These are phyloP conservation scores for Pseudocercospora eumusae DNA, from an alignment of 2,329 filamentous ascomycete genomes.

Conservation along the genomic window DNA sequence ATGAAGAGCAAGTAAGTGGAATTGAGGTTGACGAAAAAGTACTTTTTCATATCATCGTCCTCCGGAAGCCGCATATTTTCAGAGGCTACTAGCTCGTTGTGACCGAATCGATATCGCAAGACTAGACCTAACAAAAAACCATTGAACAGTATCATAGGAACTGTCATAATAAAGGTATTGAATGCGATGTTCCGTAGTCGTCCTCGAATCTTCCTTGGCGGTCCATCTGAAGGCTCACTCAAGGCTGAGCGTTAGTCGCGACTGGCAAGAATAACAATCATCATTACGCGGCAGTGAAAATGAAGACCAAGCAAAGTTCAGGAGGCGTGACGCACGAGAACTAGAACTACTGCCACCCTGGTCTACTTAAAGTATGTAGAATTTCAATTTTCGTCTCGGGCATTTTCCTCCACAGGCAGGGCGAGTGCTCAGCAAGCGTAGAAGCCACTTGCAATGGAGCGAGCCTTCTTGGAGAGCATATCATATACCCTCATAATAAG, in stretches of 20 bases:
- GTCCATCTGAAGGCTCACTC: background rate
- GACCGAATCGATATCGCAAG: background rate
- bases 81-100: background rate
- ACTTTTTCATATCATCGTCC: background rate
- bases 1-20: conserved; percentile 2
- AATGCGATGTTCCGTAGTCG: background rate
- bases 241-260: background rate
- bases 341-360: too few relatives aligned
- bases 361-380: too few relatives aligned
- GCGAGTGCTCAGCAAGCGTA: too few relatives aligned
- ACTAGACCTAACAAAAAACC: background rate
- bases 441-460: too few relatives aligned
- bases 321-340: too few relatives aligned
- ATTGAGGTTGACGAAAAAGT: background rate
- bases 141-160: conserved; percentile 1
- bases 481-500: too few relatives aligned
- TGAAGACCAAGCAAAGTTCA: background rate
- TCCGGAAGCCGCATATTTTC: background rate
- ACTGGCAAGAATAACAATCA: background rate
- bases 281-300: background rate
- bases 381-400: too few relatives aligned
- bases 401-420: too few relatives aligned
- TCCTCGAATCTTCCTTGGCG: conserved; percentile 2
- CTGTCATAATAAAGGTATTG: background rate
- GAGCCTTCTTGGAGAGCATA: too few relatives aligned